A percentile compares a stretch with the other conserved stretches of the same genome.
phyloP scores from a whole-genome alignment of 352 stramenopile species.

The Thalassiosira livingstoniorum region DNA sequence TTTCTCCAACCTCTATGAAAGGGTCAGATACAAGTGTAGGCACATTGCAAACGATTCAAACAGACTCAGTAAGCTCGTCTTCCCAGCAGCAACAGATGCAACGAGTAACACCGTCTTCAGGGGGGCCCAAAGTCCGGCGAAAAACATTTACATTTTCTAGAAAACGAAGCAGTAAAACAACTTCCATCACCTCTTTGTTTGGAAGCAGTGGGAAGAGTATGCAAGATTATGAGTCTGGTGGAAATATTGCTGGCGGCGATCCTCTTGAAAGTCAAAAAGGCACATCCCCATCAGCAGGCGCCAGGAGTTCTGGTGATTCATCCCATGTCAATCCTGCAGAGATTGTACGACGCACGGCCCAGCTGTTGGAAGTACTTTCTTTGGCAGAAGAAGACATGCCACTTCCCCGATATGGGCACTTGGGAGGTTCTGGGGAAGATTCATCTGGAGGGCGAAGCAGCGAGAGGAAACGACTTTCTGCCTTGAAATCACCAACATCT shows the following conservation, averaged over 20 bases:
- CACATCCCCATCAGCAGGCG: slow-evolving; percentile 7
- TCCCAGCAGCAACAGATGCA: too few relatives aligned
- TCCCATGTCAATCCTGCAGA: slow-evolving; percentile 53
- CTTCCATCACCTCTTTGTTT: too few relatives aligned
- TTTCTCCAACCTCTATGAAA: too few relatives aligned
- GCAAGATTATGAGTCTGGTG: slow-evolving; percentile 9
- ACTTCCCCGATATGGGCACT: slow-evolving; percentile 60
- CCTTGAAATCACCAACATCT: slow-evolving; percentile 44
- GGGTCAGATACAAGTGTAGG: too few relatives aligned
- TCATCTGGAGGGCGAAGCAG: slow-evolving; percentile 24
- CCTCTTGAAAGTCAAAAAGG: not conserved
- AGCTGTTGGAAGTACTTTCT: slow-evolving; percentile 73
- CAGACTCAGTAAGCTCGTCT: too few relatives aligned
- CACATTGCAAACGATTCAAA: too few relatives aligned
- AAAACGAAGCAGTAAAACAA: slow-evolving; percentile 1
- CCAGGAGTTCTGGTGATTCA: not conserved
- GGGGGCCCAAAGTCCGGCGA: slow-evolving; percentile 1
- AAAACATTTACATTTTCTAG: slow-evolving; percentile 55
- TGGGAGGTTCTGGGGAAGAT: not conserved
- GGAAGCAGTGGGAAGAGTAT: slow-evolving; percentile 51
- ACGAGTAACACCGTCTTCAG: too few relatives aligned
- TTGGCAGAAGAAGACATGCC: slow-evolving; percentile 69
- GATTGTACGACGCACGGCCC: slow-evolving; percentile 58
- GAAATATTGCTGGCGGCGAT: slow-evolving; percentile 13
- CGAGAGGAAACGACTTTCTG: slow-evolving; percentile 23